A percentile compares a stretch with the other conserved stretches of the same genome.
Evolutionary conservation across 2,329 filamentous ascomycete genomes (phyloP).

Genomic region (Rutstroemia sp.): DNA sequence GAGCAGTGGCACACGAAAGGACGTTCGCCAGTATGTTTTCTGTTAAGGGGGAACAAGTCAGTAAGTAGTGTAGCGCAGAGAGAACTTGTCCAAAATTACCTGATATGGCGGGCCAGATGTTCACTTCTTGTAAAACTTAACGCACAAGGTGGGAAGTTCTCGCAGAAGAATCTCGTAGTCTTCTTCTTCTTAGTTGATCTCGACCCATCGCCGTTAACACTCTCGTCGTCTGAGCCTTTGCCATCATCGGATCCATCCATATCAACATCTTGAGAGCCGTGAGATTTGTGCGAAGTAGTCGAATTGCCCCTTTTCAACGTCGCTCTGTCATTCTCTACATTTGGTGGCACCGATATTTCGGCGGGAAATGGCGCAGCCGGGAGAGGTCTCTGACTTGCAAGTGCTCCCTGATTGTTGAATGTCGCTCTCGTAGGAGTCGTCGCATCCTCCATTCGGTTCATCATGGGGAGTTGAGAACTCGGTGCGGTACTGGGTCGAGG

Average conservation of each 20-base stretch:
- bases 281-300: constrained; percentile 53
- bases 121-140: constrained; percentile 94
- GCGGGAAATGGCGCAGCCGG: constrained; percentile 44
- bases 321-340: constrained; percentile 23
- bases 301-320: constrained; percentile 48
- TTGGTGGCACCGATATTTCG: constrained; percentile 40
- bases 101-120: constrained; percentile 88
- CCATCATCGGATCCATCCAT: constrained; percentile 60
- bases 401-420: constrained; percentile 33
- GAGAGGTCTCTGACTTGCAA: constrained; percentile 45
- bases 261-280: constrained; percentile 61
- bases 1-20: constrained; percentile 96
- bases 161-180: constrained; percentile 92
- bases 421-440: constrained; percentile 57
- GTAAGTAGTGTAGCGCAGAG: constrained; percentile 10
- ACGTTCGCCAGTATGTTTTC: constrained; percentile 95
- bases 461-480: constrained; percentile 34
- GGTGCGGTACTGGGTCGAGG: constrained; percentile 37
- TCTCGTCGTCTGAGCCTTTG: constrained; percentile 51
- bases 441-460: constrained; percentile 37
- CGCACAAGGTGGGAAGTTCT: constrained; percentile 87
- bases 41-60: constrained; percentile 30
- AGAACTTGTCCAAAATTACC: constrained; percentile 43
- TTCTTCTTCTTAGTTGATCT: constrained; percentile 90
- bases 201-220: constrained; percentile 54